A percentile compares a stretch with the other conserved stretches of the same genome.
These are phyloP conservation scores for Amborella trichopoda DNA, from an alignment of 164 flowering plant species.

Conservation along the genomic window DNA sequence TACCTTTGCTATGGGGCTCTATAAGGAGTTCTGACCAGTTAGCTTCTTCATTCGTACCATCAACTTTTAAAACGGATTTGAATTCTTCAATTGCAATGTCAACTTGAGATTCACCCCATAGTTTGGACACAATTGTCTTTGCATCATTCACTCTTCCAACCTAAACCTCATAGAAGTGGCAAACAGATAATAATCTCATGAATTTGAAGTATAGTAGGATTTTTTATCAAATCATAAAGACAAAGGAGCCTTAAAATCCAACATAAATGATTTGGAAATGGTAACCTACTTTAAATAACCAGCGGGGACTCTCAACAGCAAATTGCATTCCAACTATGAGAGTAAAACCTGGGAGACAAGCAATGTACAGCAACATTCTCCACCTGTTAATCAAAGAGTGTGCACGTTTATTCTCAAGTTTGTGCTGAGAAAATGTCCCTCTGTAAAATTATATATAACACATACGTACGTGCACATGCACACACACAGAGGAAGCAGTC, in stretches of 20 bases:
- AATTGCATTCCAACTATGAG: constrained; percentile 73
- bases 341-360: constrained; percentile 56
- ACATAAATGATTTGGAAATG: no score
- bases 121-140: constrained; percentile 29
- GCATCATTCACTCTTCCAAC: constrained; percentile 57
- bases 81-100: constrained; percentile 54
- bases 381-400: constrained; percentile 42
- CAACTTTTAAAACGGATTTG: constrained; percentile 44
- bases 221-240: not conserved
- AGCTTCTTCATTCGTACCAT: constrained; percentile 43
- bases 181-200: not conserved
- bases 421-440: no score
- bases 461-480: no score
- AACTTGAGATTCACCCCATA: constrained; percentile 71
- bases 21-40: constrained; percentile 64
- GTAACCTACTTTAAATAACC: constrained; percentile 65
- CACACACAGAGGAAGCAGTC: no score
- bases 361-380: constrained; percentile 70
- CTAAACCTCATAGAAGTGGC: constrained; percentile 15
- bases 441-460: no score
- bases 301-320: constrained; percentile 89
- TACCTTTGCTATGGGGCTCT: constrained; percentile 74
- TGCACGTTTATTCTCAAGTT: no score
- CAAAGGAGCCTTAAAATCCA: not conserved
- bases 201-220: not conserved